These are phyloP conservation scores for Podaxis pistillaris DNA, from an alignment of 768 basidiomycete species.

Conservation along the genomic window DNA sequence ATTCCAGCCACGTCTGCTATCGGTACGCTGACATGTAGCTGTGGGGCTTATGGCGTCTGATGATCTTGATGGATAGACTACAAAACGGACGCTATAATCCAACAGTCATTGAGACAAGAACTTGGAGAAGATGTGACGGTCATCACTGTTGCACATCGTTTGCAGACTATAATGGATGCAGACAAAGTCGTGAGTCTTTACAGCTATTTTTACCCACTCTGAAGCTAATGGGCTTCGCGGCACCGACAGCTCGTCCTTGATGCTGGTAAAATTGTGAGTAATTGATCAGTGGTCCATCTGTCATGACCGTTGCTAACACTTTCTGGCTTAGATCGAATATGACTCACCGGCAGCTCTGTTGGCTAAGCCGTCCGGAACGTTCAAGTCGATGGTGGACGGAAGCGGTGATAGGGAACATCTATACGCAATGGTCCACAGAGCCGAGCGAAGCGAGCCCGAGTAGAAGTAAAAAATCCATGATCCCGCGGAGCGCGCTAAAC, in stretches of 20 bases:
- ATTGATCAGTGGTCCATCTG: background rate
- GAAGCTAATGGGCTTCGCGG: too few species aligned
- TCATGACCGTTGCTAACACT: background rate
- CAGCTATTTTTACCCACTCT: background rate
- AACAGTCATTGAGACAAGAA: slow-evolving; percentile 63
- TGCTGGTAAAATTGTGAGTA: slow-evolving; percentile 36
- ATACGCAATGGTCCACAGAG: slow-evolving; percentile 38
- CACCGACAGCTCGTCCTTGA: slow-evolving; percentile 41
- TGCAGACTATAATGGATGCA: slow-evolving; percentile 62
- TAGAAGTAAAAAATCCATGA: too few species aligned
- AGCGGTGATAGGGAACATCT: slow-evolving; percentile 51
- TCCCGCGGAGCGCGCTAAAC: background rate
- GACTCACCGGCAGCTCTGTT: slow-evolving; percentile 52
- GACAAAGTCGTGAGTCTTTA: slow-evolving; percentile 39
- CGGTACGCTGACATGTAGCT: slow-evolving; percentile 28
- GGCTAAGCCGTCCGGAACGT: slow-evolving; percentile 45
- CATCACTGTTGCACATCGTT: slow-evolving; percentile 8
- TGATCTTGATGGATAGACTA: slow-evolving; percentile 33
- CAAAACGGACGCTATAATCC: slow-evolving; percentile 66
- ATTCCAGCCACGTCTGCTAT: slow-evolving; percentile 38
- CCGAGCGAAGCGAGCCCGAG: background rate
- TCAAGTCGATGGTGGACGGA: slow-evolving; percentile 56
- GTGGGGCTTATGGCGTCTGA: slow-evolving; percentile 22
- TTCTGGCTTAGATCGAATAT: slow-evolving; percentile 46
- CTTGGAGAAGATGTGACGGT: slow-evolving; percentile 14